Base-by-base conservation (phyloP, 148 eudicot species). In the Spergularia marina region DNA sequence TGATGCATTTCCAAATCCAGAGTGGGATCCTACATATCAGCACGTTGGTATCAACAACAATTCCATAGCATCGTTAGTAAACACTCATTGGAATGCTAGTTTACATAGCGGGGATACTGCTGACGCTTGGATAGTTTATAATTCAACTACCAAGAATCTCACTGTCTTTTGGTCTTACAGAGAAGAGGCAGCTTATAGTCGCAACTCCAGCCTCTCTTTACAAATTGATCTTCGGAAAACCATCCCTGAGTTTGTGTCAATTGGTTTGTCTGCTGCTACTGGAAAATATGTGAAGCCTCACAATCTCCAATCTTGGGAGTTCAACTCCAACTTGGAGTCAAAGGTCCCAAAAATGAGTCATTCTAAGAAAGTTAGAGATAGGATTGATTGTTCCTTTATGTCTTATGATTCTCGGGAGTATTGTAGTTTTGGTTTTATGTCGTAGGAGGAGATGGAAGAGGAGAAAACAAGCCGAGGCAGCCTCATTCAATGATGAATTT, bases 31-130 rank as follows among this genome's bases (percentile, higher is more conserved):
- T 18, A 59, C 58, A 12, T 9, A 57, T 56, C 75, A 83, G 78
- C 90, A 87, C 71, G 78, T 87, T 4, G 88, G 90, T 2, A 85
- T 87, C n/a, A 65, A 81, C 68, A 77, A 83, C 21, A 87, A 85
- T 53, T 87, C 87, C 6, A 79, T 83, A 41, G 66, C 47, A 10
- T 85, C 90, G 1, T 67, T 65, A 36, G 65, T 76, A 20, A 23
- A 56, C 58, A 66, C 49, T 16, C 70, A 47, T 3, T 80, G 83
- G 85, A 7, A 8, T 62, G 74, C 58, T 62, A 77, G 82, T 47
- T 60, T 86, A 6, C 77, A 68, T 71, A 60, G 75, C 62, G 78
- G 79, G 44, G 9, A 55, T 5, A 75, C 17, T 2, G 83, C 83
- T 6, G 69, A 84, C 58, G 84, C 82, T 70, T 84, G 86, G 87